Conservation (phyloP, 805 yeast genomes). For the Sugiyamaella marilandica region DNA sequence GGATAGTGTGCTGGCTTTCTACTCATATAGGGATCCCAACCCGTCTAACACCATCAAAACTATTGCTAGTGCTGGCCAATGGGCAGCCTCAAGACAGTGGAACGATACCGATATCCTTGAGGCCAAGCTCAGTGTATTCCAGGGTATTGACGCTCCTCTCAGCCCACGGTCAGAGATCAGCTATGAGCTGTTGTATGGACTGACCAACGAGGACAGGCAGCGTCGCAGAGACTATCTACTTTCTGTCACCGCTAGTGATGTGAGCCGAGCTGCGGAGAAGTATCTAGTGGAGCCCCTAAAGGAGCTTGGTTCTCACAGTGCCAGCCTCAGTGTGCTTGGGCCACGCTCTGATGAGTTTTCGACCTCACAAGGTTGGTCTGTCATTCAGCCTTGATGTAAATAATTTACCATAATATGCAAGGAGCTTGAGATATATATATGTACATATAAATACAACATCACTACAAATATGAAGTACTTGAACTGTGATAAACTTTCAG, state of each 20-base stretch:
- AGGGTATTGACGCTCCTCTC: slow-evolving; percentile 83
- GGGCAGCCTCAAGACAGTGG: slow-evolving; percentile 50
- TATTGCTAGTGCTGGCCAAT: slow-evolving; percentile 49
- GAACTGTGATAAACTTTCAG: too few relatives aligned
- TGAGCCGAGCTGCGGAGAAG: slow-evolving; percentile 60
- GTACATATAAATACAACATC: background rate
- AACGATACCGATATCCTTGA: slow-evolving; percentile 67
- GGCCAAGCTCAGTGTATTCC: slow-evolving; percentile 88
- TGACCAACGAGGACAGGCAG: slow-evolving; percentile 77
- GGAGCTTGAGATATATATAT: background rate
- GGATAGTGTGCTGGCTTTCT: slow-evolving; percentile 74
- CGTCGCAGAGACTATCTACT: slow-evolving; percentile 69
- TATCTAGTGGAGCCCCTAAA: slow-evolving; percentile 41
- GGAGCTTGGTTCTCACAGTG: slow-evolving; percentile 1
- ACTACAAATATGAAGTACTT: background rate
- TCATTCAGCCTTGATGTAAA: slow-evolving; percentile 5
- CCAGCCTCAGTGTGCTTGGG: slow-evolving; percentile 16
- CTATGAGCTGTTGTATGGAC: slow-evolving; percentile 57
- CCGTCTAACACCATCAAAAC: slow-evolving; percentile 63
- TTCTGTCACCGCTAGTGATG: slow-evolving; percentile 58
- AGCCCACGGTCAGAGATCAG: slow-evolving; percentile 77
- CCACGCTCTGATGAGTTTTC: slow-evolving; percentile 13
- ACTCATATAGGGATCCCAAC: slow-evolving; percentile 92
- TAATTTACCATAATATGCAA: background rate
- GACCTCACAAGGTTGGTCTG: slow-evolving; percentile 10